Percentiles rank a stretch among this genome's conserved stretches.
Evolutionary conservation across 768 basidiomycete species (phyloP).

Genomic region (Multifurca ochricompacta): DNA sequence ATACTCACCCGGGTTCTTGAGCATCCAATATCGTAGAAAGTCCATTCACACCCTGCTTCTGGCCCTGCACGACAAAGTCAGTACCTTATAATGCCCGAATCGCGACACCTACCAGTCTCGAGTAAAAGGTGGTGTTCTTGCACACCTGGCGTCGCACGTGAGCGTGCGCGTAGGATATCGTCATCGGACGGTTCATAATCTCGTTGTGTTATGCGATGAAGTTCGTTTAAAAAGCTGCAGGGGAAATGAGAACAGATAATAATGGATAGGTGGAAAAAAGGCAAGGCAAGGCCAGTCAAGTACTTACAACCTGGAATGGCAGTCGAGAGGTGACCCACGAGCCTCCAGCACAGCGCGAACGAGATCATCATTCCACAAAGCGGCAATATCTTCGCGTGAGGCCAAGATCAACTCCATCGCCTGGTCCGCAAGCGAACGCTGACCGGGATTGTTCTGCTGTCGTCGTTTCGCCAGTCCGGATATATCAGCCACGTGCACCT

Average conservation of each 20-base stretch:
- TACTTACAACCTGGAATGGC: constrained; percentile 65
- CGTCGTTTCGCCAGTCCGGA: constrained; percentile 16
- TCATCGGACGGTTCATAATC: constrained; percentile 48
- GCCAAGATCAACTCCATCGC: constrained; percentile 48
- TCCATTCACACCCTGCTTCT: constrained; percentile 49
- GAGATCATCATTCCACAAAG: constrained; percentile 56
- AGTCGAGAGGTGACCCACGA: constrained; percentile 46
- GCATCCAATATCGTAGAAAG: constrained; percentile 78
- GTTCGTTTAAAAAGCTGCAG: not conserved
- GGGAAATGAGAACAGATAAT: not conserved
- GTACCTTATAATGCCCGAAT: too few relatives aligned
- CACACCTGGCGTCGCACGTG: constrained; percentile 60
- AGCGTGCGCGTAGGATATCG: constrained; percentile 68
- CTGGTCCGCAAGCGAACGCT: constrained; percentile 36
- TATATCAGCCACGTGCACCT: constrained; percentile 20
- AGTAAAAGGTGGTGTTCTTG: constrained; percentile 64
- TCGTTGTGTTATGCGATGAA: not conserved
- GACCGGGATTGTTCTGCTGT: constrained; percentile 1
- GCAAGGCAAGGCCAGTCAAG: constrained; percentile 17
- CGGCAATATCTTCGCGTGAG: constrained; percentile 57
- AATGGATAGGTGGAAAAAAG: not conserved
- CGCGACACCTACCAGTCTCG: constrained; percentile 43
- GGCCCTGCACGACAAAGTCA: not conserved
- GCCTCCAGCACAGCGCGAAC: constrained; percentile 52
- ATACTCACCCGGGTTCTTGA: constrained; percentile 26